These are phyloP conservation scores for Fomitopsis palustris DNA, from an alignment of 1,284 basidiomycete genomes.

Conservation along the genomic window DNA sequence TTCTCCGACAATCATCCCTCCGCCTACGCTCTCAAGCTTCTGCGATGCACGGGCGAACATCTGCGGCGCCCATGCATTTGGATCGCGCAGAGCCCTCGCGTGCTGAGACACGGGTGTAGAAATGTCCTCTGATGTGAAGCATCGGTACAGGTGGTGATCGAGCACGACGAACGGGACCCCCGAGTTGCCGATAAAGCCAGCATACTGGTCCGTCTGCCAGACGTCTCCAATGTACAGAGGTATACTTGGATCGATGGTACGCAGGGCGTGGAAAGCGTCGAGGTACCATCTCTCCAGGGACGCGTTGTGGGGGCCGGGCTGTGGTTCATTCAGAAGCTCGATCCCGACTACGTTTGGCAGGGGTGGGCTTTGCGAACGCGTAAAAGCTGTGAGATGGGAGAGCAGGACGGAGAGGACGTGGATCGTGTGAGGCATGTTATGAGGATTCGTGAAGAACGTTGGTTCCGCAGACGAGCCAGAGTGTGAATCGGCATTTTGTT, in stretches of 20 bases:
- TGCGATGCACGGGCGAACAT: conserved; percentile 41
- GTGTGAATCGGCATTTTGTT: conserved; percentile 67
- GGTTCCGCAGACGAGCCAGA: conserved; percentile 51
- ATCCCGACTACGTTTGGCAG: conserved; percentile 75
- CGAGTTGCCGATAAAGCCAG: conserved; percentile 43
- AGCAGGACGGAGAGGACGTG: conserved; percentile 44
- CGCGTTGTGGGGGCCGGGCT: conserved; percentile 44
- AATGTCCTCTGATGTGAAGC: conserved; percentile 68
- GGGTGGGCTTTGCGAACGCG: conserved; percentile 31
- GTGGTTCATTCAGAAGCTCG: conserved; percentile 84
- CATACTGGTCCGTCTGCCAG: conserved; percentile 74
- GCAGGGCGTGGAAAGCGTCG: conserved; percentile 54
- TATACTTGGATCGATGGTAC: conserved; percentile 47
- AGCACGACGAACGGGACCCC: conserved; percentile 52
- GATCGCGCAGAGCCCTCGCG: conserved; percentile 41
- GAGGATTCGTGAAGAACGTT: conserved; percentile 45
- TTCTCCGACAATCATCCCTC: conserved; percentile 76
- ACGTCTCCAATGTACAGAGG: conserved; percentile 78
- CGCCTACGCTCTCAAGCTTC: conserved; percentile 44
- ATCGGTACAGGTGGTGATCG: conserved; percentile 87
- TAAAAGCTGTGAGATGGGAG: conserved; percentile 39
- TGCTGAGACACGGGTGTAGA: conserved; percentile 57
- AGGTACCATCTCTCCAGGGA: conserved; percentile 66
- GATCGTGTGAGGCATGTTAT: conserved; percentile 57
- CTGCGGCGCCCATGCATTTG: conserved; percentile 36